Conservation (phyloP, 768 basidiomycete genomes). For the Pulveroboletus sp. region DNA sequence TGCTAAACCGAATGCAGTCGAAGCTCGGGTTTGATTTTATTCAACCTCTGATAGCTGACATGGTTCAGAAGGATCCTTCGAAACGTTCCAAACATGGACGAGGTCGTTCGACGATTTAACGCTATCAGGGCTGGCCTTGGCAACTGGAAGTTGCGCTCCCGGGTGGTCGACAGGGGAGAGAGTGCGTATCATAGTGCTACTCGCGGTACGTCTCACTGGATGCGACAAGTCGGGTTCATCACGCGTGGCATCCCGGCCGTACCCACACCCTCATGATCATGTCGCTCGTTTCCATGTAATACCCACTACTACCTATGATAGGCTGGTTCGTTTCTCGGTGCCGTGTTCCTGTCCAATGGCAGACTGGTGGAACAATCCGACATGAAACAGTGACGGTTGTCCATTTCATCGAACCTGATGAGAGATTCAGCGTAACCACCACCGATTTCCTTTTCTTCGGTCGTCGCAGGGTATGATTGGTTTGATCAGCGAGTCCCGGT, state of each 20-base stretch:
- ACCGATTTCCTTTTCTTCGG: too few species aligned
- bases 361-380: too few species aligned
- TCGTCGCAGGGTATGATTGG: too few species aligned
- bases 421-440: too few species aligned
- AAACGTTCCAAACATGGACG: slow-evolving; percentile 23
- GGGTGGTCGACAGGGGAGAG: slow-evolving; percentile 10
- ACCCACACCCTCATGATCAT: slow-evolving; percentile 3
- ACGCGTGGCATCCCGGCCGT: slow-evolving; percentile 15
- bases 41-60: slow-evolving; percentile 11
- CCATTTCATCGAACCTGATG: too few species aligned
- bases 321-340: not conserved
- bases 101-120: slow-evolving; percentile 18
- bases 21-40: slow-evolving; percentile 21
- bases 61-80: slow-evolving; percentile 20
- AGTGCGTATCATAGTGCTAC: not conserved
- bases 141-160: slow-evolving; percentile 27
- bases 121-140: slow-evolving; percentile 17
- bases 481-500: too few species aligned
- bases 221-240: slow-evolving; percentile 12
- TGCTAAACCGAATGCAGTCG: not conserved
- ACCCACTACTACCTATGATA: not conserved
- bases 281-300: not conserved
- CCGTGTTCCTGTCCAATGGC: not conserved
- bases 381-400: too few species aligned
- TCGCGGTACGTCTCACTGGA: slow-evolving; percentile 19